phyloP scores from a whole-genome alignment of 495 filamentous ascomycete genomes.

The Podospora fimiseda region DNA sequence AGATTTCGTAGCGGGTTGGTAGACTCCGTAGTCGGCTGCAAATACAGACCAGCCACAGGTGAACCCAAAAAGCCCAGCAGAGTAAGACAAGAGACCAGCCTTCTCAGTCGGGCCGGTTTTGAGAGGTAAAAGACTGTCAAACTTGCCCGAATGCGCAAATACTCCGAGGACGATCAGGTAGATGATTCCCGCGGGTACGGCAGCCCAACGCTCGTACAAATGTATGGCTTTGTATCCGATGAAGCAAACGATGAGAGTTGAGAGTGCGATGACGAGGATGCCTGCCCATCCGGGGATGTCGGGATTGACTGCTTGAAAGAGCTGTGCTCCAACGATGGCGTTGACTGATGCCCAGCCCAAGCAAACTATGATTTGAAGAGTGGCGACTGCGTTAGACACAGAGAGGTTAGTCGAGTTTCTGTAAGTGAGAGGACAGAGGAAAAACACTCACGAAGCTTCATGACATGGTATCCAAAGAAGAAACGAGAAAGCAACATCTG shows the following conservation, averaged over 20 bases:
- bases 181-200: conserved; percentile 72
- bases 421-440: neutral
- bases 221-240: conserved; percentile 83
- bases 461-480: conserved; percentile 69
- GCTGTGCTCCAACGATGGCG: conserved; percentile 75
- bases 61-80: conserved; percentile 68
- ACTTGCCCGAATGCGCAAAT: conserved; percentile 68
- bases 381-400: conserved; percentile 44
- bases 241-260: conserved; percentile 63
- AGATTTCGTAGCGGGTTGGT: conserved; percentile 58
- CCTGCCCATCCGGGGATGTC: conserved; percentile 67
- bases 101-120: conserved; percentile 53
- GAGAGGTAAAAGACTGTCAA: conserved; percentile 60
- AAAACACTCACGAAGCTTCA: conserved; percentile 26
- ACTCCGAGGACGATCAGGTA: conserved; percentile 70
- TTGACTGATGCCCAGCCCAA: conserved; percentile 73
- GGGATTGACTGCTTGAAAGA: conserved; percentile 68
- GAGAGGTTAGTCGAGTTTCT: neutral
- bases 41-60: conserved; percentile 76
- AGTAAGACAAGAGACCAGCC: conserved; percentile 63
- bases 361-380: conserved; percentile 72
- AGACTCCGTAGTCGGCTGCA: conserved; percentile 78
- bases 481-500: conserved; percentile 84
- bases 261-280: conserved; percentile 67
- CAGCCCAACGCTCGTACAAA: conserved; percentile 69